These are phyloP conservation scores for Coelastrella sp. DNA, from an alignment of 139 green algal genomes.

Conservation along the genomic window DNA sequence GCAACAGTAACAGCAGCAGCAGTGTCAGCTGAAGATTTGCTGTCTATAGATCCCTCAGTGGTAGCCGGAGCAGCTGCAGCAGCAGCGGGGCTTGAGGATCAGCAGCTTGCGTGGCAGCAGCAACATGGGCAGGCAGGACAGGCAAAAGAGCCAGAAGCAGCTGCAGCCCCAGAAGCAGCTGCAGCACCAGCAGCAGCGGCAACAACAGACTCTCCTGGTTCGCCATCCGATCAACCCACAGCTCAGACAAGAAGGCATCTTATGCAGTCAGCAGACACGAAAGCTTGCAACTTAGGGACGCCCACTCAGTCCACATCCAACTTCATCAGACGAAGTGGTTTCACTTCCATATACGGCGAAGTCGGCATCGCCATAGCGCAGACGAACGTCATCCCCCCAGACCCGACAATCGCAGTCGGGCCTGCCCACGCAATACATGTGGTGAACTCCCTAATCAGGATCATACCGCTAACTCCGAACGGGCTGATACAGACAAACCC, in stretches of 20 bases:
- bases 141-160: slow-evolving; percentile 4
- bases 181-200: background rate
- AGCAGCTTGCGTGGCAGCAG: background rate
- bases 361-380: slow-evolving; percentile 1
- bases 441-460: slow-evolving; percentile 29
- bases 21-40: background rate
- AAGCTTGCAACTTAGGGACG: slow-evolving; percentile 36
- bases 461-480: background rate
- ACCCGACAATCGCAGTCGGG: slow-evolving; percentile 23
- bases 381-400: slow-evolving; percentile 8
- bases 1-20: slow-evolving; percentile 31
- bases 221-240: background rate
- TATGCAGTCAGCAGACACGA: background rate
- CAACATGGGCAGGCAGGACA: background rate
- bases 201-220: background rate
- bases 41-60: background rate
- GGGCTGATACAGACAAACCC: background rate
- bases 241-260: background rate
- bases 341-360: background rate
- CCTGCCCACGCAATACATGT: slow-evolving; percentile 20
- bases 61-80: slow-evolving; percentile 14
- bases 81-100: background rate
- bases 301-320: background rate
- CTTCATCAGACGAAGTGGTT: background rate
- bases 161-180: background rate